A percentile compares a stretch with the other conserved stretches of the same genome.
phyloP scores from a whole-genome alignment of 2,329 filamentous ascomycete genomes.

The Aurifilum marmelostoma region DNA sequence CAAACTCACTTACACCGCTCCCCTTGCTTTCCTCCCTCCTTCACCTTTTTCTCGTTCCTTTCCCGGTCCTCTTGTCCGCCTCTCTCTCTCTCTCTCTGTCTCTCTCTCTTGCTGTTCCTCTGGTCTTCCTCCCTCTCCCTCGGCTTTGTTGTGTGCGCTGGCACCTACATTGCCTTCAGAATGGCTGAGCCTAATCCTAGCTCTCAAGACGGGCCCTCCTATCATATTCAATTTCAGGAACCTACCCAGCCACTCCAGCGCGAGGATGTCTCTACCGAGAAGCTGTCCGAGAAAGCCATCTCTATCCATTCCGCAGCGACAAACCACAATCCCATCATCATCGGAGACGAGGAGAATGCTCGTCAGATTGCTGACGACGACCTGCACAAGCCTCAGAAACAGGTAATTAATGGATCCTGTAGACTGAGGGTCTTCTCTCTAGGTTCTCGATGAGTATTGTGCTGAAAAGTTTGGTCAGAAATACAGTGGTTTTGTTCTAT shows the following conservation, averaged over 20 bases:
- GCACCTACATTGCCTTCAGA: neutral
- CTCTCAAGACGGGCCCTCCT: neutral
- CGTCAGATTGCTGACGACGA: slow-evolving; percentile 17
- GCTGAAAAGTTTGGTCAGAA: slow-evolving; percentile 25
- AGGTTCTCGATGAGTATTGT: too few relatives aligned
- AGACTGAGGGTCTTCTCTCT: too few relatives aligned
- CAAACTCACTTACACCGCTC: neutral
- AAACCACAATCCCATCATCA: neutral
- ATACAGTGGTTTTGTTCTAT: slow-evolving; percentile 33
- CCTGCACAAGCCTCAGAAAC: slow-evolving; percentile 9
- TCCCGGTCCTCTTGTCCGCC: neutral
- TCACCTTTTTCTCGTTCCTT: neutral
- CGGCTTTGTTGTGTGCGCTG: neutral
- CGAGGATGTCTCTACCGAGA: neutral
- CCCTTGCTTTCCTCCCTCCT: neutral
- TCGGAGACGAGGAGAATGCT: slow-evolving; percentile 15
- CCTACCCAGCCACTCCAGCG: neutral
- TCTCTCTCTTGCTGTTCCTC: neutral
- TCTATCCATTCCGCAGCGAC: neutral
- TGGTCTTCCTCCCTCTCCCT: neutral
- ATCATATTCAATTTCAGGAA: neutral
- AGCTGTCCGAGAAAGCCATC: neutral
- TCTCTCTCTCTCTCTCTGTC: neutral
- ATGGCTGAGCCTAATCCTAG: neutral
- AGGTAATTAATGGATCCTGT: neutral